These are phyloP conservation scores for Diospyros kaki DNA, from an alignment of 148 eudicot genomes.

Conservation along the genomic window DNA sequence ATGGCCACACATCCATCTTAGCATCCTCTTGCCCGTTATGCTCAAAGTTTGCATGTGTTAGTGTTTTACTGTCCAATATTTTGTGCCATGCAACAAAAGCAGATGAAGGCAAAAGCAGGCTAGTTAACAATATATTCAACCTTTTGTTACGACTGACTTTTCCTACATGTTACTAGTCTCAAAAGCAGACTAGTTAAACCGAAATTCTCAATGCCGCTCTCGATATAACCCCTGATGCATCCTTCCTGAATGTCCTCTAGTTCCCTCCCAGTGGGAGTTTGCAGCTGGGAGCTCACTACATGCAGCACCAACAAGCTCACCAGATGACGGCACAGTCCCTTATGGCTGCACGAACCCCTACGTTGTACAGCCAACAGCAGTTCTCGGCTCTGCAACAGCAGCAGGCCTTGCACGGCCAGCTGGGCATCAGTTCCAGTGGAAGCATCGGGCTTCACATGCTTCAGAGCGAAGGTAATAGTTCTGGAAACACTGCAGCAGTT, in stretches of 20 bases:
- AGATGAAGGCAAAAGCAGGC: too few species aligned
- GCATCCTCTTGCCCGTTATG: too few species aligned
- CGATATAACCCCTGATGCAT: background rate
- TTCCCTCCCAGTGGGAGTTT: constrained; percentile 46
- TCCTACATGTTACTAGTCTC: too few species aligned
- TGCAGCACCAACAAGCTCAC: constrained; percentile 83
- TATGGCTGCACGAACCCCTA: constrained; percentile 86
- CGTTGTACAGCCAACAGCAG: constrained; percentile 83
- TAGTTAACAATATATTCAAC: too few species aligned
- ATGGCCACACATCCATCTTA: too few species aligned
- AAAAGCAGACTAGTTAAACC: too few species aligned
- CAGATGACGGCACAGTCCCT: constrained; percentile 70
- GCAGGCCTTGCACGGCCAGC: constrained; percentile 57
- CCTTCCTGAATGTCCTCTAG: constrained; percentile 23
- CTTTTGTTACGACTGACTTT: too few species aligned
- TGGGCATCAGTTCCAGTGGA: constrained; percentile 68
- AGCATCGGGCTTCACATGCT: constrained; percentile 64
- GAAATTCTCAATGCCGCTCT: too few species aligned
- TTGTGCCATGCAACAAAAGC: too few species aligned
- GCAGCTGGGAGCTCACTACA: constrained; percentile 63
- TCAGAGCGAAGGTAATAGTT: constrained; percentile 56
- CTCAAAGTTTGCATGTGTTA: too few species aligned
- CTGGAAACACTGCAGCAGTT: constrained; percentile 15
- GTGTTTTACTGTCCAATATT: too few species aligned
- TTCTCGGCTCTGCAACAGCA: constrained; percentile 72